Conservation (phyloP, 106 monocot genomes). For the Dendrobium nobile region DNA sequence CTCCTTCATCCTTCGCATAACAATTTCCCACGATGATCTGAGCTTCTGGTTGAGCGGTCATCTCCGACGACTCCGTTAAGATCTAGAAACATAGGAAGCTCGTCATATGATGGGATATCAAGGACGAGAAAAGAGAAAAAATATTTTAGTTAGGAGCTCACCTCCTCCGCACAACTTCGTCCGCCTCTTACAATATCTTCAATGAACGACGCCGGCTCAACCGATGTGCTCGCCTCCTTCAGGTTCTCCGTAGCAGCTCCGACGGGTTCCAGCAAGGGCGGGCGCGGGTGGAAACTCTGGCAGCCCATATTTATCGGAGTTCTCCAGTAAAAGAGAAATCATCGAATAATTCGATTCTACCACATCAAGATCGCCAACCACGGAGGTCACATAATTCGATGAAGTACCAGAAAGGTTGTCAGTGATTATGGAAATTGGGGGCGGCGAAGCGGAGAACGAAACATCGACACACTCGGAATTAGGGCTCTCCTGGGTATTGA, state of each 20-base stretch:
- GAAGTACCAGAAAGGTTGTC: background rate
- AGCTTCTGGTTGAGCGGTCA: background rate
- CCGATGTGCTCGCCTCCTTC: background rate
- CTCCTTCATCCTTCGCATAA: background rate
- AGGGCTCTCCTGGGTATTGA: background rate
- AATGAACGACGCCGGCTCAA: background rate
- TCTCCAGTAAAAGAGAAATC: background rate
- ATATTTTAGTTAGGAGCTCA: background rate
- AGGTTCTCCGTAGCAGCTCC: background rate
- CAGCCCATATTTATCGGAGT: background rate
- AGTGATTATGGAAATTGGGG: background rate
- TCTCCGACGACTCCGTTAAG: background rate
- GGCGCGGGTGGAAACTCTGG: background rate
- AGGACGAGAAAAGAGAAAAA: background rate
- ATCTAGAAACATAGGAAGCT: conserved; percentile 1
- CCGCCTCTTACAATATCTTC: background rate
- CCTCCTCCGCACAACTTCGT: background rate
- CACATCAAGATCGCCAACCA: background rate
- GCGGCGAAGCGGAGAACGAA: background rate
- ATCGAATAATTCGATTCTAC: background rate
- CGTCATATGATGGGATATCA: background rate
- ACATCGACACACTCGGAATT: background rate
- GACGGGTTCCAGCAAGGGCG: background rate
- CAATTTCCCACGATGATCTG: background rate
- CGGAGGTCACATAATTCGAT: background rate